Evolutionary conservation across 2,329 filamentous ascomycete species (phyloP).

Genomic region (Colletotrichum musae): DNA sequence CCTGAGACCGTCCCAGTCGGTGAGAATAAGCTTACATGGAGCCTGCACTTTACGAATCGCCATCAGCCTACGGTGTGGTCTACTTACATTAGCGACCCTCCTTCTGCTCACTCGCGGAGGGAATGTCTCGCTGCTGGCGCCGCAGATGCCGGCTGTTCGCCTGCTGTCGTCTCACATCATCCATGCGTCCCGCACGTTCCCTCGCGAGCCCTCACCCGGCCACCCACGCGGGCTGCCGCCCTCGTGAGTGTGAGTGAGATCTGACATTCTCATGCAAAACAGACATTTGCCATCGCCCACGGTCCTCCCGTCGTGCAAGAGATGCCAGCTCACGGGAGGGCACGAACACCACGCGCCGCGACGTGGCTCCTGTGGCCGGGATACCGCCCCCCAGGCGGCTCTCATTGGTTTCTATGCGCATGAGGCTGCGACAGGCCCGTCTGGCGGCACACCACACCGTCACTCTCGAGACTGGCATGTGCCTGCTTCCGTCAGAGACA

Average conservation of each 20-base stretch:
- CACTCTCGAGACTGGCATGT: constrained; percentile 28
- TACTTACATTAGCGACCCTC: constrained; percentile 3
- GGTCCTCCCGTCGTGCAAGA: background rate
- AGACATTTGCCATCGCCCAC: constrained; percentile 5
- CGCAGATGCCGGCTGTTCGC: constrained; percentile 8
- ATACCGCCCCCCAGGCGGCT: constrained; percentile 7
- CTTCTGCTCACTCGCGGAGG: background rate
- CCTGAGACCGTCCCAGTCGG: constrained; percentile 8
- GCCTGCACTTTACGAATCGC: constrained; percentile 16
- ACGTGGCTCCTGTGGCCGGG: constrained; percentile 26
- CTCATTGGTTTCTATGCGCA: constrained; percentile 35
- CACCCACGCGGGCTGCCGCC: constrained; percentile 26
- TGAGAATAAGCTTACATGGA: constrained; percentile 37
- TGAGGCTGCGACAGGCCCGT: constrained; percentile 29
- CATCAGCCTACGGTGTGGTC: background rate
- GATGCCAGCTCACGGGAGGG: background rate
- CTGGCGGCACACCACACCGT: constrained; percentile 1
- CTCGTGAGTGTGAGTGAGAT: background rate
- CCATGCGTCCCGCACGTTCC: constrained; percentile 34
- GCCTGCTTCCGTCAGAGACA: constrained; percentile 20
- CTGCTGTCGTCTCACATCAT: constrained; percentile 37
- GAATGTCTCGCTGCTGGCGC: background rate
- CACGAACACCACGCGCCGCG: constrained; percentile 15
- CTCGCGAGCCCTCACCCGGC: constrained; percentile 11
- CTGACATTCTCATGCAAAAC: constrained; percentile 25